Evolutionary conservation across 495 filamentous ascomycete genomes (phyloP), one percentile per base, ranked within the genome.

Genomic region (Lichina pygmaea): DNA sequence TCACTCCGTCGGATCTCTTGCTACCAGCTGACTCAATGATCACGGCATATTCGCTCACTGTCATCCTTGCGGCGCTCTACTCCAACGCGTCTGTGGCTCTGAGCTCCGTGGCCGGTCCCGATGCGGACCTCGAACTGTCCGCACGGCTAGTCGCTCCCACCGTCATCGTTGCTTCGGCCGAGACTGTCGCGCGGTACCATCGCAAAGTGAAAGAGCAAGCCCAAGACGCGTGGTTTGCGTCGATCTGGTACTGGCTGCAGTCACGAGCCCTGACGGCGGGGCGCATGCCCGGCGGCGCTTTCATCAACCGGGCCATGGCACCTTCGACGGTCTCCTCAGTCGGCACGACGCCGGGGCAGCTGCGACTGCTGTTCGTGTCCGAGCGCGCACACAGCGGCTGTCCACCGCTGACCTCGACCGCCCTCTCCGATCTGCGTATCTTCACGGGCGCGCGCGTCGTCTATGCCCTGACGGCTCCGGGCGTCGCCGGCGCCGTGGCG

Each of bases 21-120:
- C 69, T 94, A n/a, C 77, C 86, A 0, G 82, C 81, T 37, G 82
- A 86, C 49, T 75, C 78, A 3, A 73, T 95, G 17, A 77, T 77
- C 2, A 67, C 75, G 41, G 73, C 75, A 0, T 91, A 92, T 58
- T 68, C 82, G 2, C 70, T 95, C 12, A 70, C 75, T 42, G 68
- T 85, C 43, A 81, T 84, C 12, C 67, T 95, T 48, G 75, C 76
- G 17, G 85, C 86, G 0, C 70, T 99, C 6, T 86, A 69, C 58
- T 78, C 72, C 17, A 84, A 86, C 53, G 70, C 82, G 34, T 84
- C 84, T 0, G 65, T 95, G 15, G 89, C 86, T 30, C 70, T 99
- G 49, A 94, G 81, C 55, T 84, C 84, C 2, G 83, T 89, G 16
- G 78, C 81, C 33, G 73, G 79, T 7, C 64, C 67, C 24, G 67